Base-by-base conservation (phyloP, 768 basidiomycete species). In the Pleurotus eryngii region DNA sequence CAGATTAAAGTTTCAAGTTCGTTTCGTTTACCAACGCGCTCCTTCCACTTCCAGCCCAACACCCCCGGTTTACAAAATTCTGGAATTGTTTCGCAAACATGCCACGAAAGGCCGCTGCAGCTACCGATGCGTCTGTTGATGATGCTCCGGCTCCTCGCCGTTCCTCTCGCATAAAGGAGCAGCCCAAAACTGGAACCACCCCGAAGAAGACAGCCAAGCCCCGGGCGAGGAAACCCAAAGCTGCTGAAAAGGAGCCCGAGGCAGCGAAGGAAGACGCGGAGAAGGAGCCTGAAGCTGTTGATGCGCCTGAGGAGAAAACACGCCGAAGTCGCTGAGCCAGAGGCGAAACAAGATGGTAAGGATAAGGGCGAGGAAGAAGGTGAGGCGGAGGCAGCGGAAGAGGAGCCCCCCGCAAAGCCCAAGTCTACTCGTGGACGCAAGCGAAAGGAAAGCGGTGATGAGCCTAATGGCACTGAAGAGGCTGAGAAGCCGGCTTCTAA, bases 121-220 rank as follows among this genome's bases (percentile, higher is more conserved):
- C 80, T 46, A 59, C 78, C 37, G 68, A 69, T 2, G 76, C 72
- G 20, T 68, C 74, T 50, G 71, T 75, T 22, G 72, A 73, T 45
- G 76, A 78, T 43, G 49, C 67, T 8, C 57, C 70, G 4, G 77
- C 75, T 66, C 87, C 87, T 38, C 87, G 88, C 69, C 88, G 88
- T 72, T 89, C 87, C 6, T 72, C 81, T 30, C 85, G 88, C 64
- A 89, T 90, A 73, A 89, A 89, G 70, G 86, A 85, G 24, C 79
- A 81, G 58, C 86, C 85, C 55, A 87, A 85, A 69, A 67, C 73
- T 1, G 84, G 68, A 40, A 70, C 74, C 5, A 67, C 69, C 38
- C 72, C 70, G 14, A 88, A 86, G 81, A 89, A 85, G 68, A 72
- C 81, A 46, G 76, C 83, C 5, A 89, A 89, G 72, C 84, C 87